phyloP scores from a whole-genome alignment of 805 yeast genomes.

The Saccharomycopsis amapae region DNA sequence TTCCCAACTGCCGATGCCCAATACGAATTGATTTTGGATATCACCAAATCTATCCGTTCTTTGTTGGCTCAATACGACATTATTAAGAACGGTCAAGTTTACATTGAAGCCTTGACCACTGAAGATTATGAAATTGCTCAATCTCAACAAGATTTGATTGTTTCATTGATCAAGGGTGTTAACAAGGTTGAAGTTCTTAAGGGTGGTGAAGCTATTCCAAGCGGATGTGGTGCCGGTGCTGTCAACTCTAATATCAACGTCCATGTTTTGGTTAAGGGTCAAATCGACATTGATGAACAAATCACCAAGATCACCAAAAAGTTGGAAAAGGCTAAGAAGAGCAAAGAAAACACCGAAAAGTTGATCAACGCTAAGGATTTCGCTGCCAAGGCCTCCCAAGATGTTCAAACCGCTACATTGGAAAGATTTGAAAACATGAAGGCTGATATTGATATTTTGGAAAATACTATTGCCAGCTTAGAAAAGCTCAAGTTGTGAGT shows the following conservation, averaged over 20 bases:
- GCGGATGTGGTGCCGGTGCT: constrained; percentile 83
- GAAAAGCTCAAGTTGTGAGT: constrained; percentile 65
- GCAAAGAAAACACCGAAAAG: constrained; percentile 24
- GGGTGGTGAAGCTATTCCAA: constrained; percentile 55
- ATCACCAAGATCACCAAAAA: constrained; percentile 76
- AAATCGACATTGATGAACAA: constrained; percentile 87
- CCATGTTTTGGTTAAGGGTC: constrained; percentile 89
- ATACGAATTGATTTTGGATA: constrained; percentile 77
- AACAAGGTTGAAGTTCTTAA: constrained; percentile 62
- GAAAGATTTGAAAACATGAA: constrained; percentile 58
- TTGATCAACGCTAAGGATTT: constrained; percentile 62
- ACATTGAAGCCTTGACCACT: constrained; percentile 58
- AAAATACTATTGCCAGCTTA: constrained; percentile 77
- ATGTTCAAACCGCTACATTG: constrained; percentile 71
- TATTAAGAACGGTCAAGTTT: constrained; percentile 80
- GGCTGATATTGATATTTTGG: constrained; percentile 88
- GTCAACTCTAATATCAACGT: constrained; percentile 78
- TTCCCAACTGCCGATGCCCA: constrained; percentile 61
- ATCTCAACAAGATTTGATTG: constrained; percentile 79
- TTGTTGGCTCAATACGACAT: constrained; percentile 85
- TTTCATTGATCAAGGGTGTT: constrained; percentile 87
- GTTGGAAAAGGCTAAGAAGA: constrained; percentile 48
- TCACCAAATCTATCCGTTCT: constrained; percentile 88
- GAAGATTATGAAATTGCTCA: constrained; percentile 45
- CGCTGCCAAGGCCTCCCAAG: constrained; percentile 73